A percentile compares a stretch with the other conserved stretches of the same genome.
Conservation (phyloP, 768 basidiomycete species). For the Tulasnella sp. region DNA sequence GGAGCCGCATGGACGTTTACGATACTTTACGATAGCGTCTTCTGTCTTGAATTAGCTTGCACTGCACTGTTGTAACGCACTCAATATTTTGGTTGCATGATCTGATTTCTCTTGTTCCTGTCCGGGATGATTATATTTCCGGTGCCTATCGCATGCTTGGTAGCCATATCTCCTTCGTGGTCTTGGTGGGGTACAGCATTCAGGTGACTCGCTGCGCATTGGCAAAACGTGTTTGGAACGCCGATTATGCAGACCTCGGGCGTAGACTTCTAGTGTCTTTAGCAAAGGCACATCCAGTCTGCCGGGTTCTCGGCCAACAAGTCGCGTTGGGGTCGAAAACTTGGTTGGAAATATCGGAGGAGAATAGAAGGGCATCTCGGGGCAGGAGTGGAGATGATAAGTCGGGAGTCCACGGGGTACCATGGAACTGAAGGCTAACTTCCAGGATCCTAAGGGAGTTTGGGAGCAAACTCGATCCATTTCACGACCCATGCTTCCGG, state of each 20-base stretch:
- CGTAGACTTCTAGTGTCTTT: background rate
- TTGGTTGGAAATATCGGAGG: background rate
- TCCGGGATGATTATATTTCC: background rate
- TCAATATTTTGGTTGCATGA: background rate
- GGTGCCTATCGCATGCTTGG: background rate
- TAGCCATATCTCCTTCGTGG: background rate
- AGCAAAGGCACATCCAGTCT: background rate
- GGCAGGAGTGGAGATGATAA: background rate
- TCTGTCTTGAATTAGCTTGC: background rate
- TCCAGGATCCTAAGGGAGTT: too few species aligned
- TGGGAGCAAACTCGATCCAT: background rate
- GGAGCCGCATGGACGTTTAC: slow-evolving; percentile 9
- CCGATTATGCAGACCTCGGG: background rate
- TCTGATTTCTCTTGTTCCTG: background rate
- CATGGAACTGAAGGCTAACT: background rate
- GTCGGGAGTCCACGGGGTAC: background rate
- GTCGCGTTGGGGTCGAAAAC: background rate
- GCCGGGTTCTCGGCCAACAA: background rate
- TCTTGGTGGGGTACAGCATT: background rate
- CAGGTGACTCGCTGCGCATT: background rate
- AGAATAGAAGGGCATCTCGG: background rate
- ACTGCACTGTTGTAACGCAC: background rate
- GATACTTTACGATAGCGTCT: slow-evolving; percentile 5
- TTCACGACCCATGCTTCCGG: background rate
- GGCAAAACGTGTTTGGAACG: background rate